Evolutionary conservation across 768 basidiomycete species (phyloP).

Genomic region (Mycena filopes): DNA sequence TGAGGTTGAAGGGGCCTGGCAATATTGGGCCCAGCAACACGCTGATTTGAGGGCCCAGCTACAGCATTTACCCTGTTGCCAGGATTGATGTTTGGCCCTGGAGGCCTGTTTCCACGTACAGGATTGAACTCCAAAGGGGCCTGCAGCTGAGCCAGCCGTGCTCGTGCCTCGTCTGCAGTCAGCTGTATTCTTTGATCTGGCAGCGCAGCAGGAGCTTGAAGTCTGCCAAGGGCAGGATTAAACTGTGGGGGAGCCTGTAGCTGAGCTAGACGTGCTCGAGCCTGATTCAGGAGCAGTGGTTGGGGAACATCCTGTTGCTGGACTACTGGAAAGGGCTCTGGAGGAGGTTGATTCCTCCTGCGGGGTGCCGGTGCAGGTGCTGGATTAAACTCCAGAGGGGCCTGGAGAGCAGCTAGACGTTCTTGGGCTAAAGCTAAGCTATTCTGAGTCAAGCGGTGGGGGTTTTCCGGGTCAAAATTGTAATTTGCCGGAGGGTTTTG

Average conservation of each 20-base stretch:
- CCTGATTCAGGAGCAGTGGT: background rate
- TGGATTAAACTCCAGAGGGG: background rate
- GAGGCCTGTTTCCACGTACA: no score
- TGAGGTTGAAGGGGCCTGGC: background rate
- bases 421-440: background rate
- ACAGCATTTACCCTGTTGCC: slow-evolving; percentile 1
- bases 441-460: background rate
- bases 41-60: slow-evolving; percentile 10
- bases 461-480: background rate
- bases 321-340: background rate
- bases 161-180: no score
- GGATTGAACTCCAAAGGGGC: background rate
- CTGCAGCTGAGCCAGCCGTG: background rate
- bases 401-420: background rate
- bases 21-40: background rate
- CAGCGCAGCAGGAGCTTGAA: no score
- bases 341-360: background rate
- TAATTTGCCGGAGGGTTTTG: background rate
- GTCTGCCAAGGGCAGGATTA: background rate
- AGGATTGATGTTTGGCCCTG: background rate
- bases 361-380: background rate
- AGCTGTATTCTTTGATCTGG: no score
- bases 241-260: background rate
- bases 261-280: background rate
- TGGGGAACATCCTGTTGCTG: background rate